phyloP scores from a whole-genome alignment of 2,329 filamentous ascomycete genomes.

The Botrytis paeoniae region DNA sequence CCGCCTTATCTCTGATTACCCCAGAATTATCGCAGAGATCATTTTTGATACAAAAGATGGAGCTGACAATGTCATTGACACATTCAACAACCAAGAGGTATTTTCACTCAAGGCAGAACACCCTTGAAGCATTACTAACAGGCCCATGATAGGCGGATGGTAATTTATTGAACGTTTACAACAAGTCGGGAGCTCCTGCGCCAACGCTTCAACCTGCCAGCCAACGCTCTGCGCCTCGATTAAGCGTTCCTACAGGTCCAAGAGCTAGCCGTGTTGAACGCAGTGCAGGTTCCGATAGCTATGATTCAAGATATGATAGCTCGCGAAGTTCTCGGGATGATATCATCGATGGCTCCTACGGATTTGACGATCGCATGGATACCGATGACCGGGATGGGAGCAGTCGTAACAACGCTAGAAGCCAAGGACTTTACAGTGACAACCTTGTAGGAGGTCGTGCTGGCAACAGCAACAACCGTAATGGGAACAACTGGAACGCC shows the following conservation, averaged over 20 bases:
- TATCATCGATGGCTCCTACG: slow-evolving; percentile 38
- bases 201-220: neutral
- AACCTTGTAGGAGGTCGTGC: slow-evolving; percentile 29
- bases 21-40: slow-evolving; percentile 75
- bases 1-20: slow-evolving; percentile 62
- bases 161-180: slow-evolving; percentile 68
- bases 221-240: slow-evolving; percentile 10
- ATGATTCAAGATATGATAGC: slow-evolving; percentile 28
- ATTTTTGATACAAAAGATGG: slow-evolving; percentile 69
- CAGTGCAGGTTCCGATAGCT: slow-evolving; percentile 29
- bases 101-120: slow-evolving; percentile 31
- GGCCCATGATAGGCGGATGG: slow-evolving; percentile 61
- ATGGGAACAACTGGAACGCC: slow-evolving; percentile 26
- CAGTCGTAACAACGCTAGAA: slow-evolving; percentile 16
- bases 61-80: slow-evolving; percentile 70
- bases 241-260: slow-evolving; percentile 33
- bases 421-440: slow-evolving; percentile 37
- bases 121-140: neutral
- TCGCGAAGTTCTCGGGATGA: slow-evolving; percentile 29
- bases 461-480: slow-evolving; percentile 20
- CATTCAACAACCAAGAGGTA: slow-evolving; percentile 77
- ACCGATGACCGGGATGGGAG: slow-evolving; percentile 32
- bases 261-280: slow-evolving; percentile 32
- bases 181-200: slow-evolving; percentile 50
- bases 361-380: slow-evolving; percentile 39